These are phyloP conservation scores for Leccinum solheimii DNA, from an alignment of 1,284 basidiomycete species.

Conservation along the genomic window DNA sequence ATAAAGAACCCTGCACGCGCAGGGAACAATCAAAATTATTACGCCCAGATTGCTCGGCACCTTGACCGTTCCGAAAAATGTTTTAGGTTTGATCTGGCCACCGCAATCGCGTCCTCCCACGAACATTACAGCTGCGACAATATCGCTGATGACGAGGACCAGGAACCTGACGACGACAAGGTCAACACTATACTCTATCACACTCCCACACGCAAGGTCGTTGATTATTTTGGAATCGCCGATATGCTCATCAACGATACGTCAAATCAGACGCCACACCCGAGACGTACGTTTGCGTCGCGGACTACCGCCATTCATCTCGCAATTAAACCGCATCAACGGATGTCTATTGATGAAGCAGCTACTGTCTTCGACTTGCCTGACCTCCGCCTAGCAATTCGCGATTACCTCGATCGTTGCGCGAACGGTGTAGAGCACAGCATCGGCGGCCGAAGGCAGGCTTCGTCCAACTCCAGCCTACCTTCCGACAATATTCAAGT, in stretches of 20 bases:
- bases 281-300: neutral
- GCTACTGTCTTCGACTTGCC: neutral
- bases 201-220: neutral
- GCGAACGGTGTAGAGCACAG: neutral
- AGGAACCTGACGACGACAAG: neutral
- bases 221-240: neutral
- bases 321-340: neutral
- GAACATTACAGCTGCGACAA: neutral
- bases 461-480: neutral
- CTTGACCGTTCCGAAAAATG: neutral
- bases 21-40: conserved; percentile 4
- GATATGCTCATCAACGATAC: neutral
- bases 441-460: neutral
- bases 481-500: neutral
- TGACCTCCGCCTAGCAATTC: neutral
- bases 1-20: neutral
- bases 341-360: neutral
- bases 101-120: neutral
- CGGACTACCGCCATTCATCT: neutral
- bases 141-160: neutral
- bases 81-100: neutral
- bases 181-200: neutral
- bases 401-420: neutral
- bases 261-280: neutral
- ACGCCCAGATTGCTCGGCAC: neutral